Base-by-base conservation (phyloP, 306 rosid genomes). In the Dryas octopetala region DNA sequence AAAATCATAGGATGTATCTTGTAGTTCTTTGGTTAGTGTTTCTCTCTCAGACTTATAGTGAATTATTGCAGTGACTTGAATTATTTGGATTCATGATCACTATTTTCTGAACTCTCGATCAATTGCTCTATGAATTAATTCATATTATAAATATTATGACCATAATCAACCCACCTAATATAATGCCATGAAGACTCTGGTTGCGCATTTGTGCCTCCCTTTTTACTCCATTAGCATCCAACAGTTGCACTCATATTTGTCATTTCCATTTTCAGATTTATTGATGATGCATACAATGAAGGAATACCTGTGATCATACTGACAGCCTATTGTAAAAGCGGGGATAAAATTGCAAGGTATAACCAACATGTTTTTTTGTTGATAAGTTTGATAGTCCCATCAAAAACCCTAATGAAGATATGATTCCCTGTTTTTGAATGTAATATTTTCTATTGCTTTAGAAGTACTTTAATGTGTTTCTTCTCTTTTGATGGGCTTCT, bases 241-340 rank as follows among this genome's bases (percentile, higher is more conserved):
- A 48, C 15, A 5, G 40, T 51, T 51, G 28, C 54, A 63, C 78
- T 54, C 32, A 8, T 65, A 68, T 61, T 54, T 82, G 60, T 45
- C 41, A 47, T 86, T 70, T 65, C 66, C 68, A 68, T 79, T 73
- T 81, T 78, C 91, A 94, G 98, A 71, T 94, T 94, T 86, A 85
- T 94, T 63, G 97, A 94, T 74, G 85, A 85, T 41, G 95, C 98
- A 28, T 83, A 84, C 78, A 68, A 66, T 14, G 95, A 85, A 73
- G 93, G 91, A 66, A 82, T 91, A 79, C 96, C 91, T 49, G 89
- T 94, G 69, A 76, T 86, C 70, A 78, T 94, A 79, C 75, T 91
- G 74, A 90, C 96, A 10, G 88, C 97, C 78, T 91, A 90, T 84
- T 63, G 83, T 84, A 88, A 85, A 84, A 88, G 79, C 50, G 90